Evolutionary conservation across 225 moss, liverwort and hornwort species (phyloP), one percentile per base, ranked within the genome.

Genomic region (Bryum argenteum): DNA sequence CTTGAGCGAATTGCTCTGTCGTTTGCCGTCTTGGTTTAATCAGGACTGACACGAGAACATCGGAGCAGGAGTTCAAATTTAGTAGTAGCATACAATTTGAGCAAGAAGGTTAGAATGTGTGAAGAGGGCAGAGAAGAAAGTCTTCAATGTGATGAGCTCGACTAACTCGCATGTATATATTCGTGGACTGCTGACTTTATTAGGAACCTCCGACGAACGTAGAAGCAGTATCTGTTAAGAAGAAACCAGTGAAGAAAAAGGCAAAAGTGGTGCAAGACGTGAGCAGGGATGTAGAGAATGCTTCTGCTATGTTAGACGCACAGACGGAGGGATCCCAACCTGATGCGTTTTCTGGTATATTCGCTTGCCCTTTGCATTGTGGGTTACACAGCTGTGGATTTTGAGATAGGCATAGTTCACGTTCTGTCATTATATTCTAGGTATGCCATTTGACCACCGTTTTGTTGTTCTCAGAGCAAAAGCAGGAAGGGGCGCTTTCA

Each of bases 171-270:
- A 2, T 63, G 6, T 38, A 11, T 66, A 69, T 28, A 67, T 68
- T 45, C 41, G 41, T 71, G 48, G 10, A 69, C 54, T 66, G 72
- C n/a, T 65, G 59, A 60, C 23, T 2, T 9, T 11, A 63, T 5
- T 47, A 82, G 81, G 81, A 81, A 13, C 65, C 53, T 13, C 55
- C 61, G 47, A 28, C 50, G 44, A 54, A 37, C 41, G 47, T 73
- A 57, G 66, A 70, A 62, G 52, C 73, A 62, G 40, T 79, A n/a
- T 63, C 54, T 60, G 76, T 76, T 6, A 77, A 67, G 66, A 79
- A 67, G 39, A 79, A 74, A 19, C 67, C 58, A 20, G 62, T 28
- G 17, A 74, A 74, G 69, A 79, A 72, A 65, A 85, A 82, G 12
- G 54, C 54, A 4, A 71, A 56, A 62, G 63, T 58, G 23, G 71